Evolutionary conservation across 352 stramenopile species (phyloP).

Genomic region (Phytophthora fragariaefolia): DNA sequence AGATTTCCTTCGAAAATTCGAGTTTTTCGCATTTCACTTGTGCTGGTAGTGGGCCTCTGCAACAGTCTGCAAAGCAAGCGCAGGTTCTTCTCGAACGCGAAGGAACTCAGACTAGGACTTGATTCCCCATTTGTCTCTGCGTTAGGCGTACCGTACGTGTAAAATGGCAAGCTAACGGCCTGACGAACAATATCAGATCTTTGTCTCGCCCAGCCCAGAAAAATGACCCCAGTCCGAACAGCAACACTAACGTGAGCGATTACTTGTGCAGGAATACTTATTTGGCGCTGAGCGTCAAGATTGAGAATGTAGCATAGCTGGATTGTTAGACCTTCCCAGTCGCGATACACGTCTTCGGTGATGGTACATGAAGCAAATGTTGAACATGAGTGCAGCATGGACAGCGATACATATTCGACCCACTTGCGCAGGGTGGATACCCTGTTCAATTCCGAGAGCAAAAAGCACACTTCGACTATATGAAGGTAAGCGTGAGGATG

Average conservation of each 20-base stretch:
- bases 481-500: conserved; percentile 84
- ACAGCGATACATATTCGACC: conserved; percentile 82
- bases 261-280: conserved; percentile 58
- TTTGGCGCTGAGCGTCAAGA: conserved; percentile 63
- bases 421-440: conserved; percentile 71
- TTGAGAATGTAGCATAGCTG: conserved; percentile 84
- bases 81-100: conserved; percentile 71
- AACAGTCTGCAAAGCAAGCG: conserved; percentile 60
- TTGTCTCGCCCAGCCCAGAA: conserved; percentile 77
- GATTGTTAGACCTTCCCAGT: conserved; percentile 85
- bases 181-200: conserved; percentile 67
- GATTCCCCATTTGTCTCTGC: conserved; percentile 1
- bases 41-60: conserved; percentile 15
- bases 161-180: conserved; percentile 68
- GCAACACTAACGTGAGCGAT: conserved; percentile 68
- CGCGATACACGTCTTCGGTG: conserved; percentile 77
- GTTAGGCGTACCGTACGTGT: conserved; percentile 34
- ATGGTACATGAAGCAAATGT: conserved; percentile 83
- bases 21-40: conserved; percentile 25
- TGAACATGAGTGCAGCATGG: conserved; percentile 80
- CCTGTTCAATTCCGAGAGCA: conserved; percentile 70
- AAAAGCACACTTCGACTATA: conserved; percentile 83
- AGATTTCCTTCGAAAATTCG: conserved; percentile 53
- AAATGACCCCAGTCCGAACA: conserved; percentile 76
- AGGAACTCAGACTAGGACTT: conserved; percentile 55